A percentile compares a stretch with the other conserved stretches of the same genome.
Conservation (phyloP, 2,329 filamentous ascomycete species). For the Xylaria digitata region DNA sequence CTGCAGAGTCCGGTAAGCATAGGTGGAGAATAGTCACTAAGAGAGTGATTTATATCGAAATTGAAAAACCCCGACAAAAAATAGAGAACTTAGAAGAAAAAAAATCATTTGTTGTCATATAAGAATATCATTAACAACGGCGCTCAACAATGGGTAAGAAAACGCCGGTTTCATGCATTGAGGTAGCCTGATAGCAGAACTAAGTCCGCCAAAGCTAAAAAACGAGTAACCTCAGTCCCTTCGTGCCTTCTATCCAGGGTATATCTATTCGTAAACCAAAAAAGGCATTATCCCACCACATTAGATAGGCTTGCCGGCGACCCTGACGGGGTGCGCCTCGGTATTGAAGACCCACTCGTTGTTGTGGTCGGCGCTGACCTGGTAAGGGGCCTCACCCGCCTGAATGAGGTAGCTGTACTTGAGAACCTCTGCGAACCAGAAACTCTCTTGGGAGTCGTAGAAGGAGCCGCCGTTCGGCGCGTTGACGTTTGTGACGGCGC, state of each 20-base stretch:
- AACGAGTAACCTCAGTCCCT: not conserved
- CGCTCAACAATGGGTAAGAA: slow-evolving; percentile 4
- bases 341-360: slow-evolving; percentile 67
- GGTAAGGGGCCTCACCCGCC: slow-evolving; percentile 66
- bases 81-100: not conserved
- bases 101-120: not conserved
- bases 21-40: too few relatives aligned
- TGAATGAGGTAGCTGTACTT: slow-evolving; percentile 85
- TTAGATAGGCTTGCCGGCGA: slow-evolving; percentile 47
- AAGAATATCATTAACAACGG: slow-evolving; percentile 26
- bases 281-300: not conserved
- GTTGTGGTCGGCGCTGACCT: slow-evolving; percentile 58
- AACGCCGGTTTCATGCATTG: slow-evolving; percentile 36
- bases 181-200: slow-evolving; percentile 7
- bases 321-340: slow-evolving; percentile 50
- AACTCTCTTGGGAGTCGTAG: slow-evolving; percentile 83
- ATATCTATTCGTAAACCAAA: slow-evolving; percentile 16
- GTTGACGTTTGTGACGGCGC: slow-evolving; percentile 74
- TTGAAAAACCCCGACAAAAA: not conserved
- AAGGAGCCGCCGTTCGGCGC: slow-evolving; percentile 68
- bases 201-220: slow-evolving; percentile 2
- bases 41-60: too few relatives aligned
- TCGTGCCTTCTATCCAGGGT: not conserved
- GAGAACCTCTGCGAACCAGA: slow-evolving; percentile 87
- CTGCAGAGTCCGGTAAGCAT: too few relatives aligned